Base-by-base conservation (phyloP, 202 grass and related monocot genomes). In the Schoenoplectus tabernaemontani region DNA sequence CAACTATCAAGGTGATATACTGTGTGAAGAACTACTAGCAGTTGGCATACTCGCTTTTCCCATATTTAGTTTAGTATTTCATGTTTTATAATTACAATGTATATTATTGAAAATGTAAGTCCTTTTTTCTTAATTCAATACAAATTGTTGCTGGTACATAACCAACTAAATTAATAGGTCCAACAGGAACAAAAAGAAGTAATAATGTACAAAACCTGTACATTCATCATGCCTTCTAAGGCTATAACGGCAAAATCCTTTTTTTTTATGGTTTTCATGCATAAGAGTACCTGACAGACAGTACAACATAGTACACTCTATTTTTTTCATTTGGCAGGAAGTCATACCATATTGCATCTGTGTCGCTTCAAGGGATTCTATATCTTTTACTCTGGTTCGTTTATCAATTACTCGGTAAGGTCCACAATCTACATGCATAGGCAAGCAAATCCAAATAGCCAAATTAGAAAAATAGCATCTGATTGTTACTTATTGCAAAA, bases 391-490 rank as follows among this genome's bases (percentile, higher is more conserved):
- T 63, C 88, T 84, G 22, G 72, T 62, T 51, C 91, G 77, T 82
- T 90, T 98, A 59, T 98, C 95, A 81, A 98, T 90, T 43, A 98
- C 86, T 73, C 73, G 75, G 76, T 98, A 98, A 36, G 86, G 46
- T 13, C 89, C 89, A 34, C 26, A 80, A n/a, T 88, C 95, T 98
- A 87, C 60, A 83, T 68, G 54, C 70, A 70, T 50, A 88, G 72
- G 53, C 37, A 5, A 80, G 71, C 81, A 11, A 43, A 84, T 42
- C 73, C 19, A 61, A 51, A 16, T 15, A 51, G 48, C 48, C 36
- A 37, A 83, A 83, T 61, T 54, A 63, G 53, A 12, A 67, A 65
- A 56, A 3, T 82, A 66, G 13, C 70, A 78, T 70, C 33, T 26
- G 57, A 69, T 62, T 50, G 39, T 37, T 64, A 64, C 56, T 13